Evolutionary conservation across 208 protist species (phyloP).

Genomic region (Naegleria fowleri): DNA sequence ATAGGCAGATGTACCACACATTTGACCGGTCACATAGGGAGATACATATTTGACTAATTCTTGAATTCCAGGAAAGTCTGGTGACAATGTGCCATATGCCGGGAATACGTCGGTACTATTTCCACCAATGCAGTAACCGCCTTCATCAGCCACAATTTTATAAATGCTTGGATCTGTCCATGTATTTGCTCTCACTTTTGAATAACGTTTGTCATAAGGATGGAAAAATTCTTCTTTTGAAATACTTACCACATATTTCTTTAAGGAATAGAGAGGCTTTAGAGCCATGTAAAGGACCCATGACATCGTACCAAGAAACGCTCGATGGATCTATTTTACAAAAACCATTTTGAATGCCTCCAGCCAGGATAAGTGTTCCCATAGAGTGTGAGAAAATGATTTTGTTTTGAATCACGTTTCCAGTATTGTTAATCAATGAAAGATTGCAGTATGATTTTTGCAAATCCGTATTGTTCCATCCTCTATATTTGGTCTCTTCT

Average conservation of each 20-base stretch:
- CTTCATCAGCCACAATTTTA: not conserved
- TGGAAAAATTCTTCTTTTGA: not conserved
- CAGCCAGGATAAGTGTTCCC: constrained; percentile 13
- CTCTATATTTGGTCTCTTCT: not conserved
- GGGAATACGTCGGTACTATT: not conserved
- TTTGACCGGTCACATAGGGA: not conserved
- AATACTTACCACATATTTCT: constrained; percentile 1
- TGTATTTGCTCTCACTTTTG: not conserved
- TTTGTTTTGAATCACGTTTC: not conserved
- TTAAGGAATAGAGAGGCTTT: not conserved
- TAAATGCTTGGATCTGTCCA: not conserved
- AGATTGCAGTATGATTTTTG: not conserved
- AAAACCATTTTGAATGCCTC: not conserved
- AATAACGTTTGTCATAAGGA: not conserved
- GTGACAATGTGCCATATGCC: not conserved
- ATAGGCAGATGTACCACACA: not conserved
- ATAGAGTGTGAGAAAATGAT: constrained; percentile 22
- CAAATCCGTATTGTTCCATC: not conserved
- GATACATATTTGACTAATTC: not conserved
- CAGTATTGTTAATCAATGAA: not conserved
- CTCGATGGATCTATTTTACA: not conserved
- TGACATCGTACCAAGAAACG: not conserved
- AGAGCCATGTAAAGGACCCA: not conserved
- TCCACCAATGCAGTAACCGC: constrained; percentile 11
- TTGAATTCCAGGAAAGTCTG: not conserved